Evolutionary conservation across 2,329 filamentous ascomycete genomes (phyloP).

Genomic region (Alternaria hordeiaustralica): DNA sequence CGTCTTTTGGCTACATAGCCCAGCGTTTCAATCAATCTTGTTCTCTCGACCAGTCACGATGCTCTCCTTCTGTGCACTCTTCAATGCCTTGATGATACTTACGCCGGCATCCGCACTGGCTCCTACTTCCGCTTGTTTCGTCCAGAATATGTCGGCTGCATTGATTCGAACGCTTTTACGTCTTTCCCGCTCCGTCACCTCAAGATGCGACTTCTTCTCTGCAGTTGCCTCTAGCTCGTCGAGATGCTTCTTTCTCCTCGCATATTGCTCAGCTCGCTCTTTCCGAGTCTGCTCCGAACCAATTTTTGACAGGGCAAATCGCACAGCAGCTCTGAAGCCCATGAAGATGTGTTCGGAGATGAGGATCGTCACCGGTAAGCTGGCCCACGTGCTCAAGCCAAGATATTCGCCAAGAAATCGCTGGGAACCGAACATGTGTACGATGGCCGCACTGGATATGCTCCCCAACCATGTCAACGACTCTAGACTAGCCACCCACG

Average conservation of each 20-base stretch:
- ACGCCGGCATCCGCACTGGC: slow-evolving; percentile 30
- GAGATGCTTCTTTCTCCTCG: slow-evolving; percentile 34
- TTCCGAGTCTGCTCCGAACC: slow-evolving; percentile 40
- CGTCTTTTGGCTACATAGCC: background rate
- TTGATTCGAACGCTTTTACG: slow-evolving; percentile 42
- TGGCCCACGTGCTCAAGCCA: slow-evolving; percentile 34
- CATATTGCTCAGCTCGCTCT: slow-evolving; percentile 35
- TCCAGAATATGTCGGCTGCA: slow-evolving; percentile 41
- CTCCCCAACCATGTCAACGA: slow-evolving; percentile 44
- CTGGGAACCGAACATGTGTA: slow-evolving; percentile 39
- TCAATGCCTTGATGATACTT: slow-evolving; percentile 36
- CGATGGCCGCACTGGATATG: slow-evolving; percentile 41
- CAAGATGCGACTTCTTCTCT: slow-evolving; percentile 21
- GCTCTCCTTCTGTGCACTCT: slow-evolving; percentile 24
- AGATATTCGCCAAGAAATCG: slow-evolving; percentile 18
- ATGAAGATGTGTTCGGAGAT: slow-evolving; percentile 44
- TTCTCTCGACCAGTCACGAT: slow-evolving; percentile 16
- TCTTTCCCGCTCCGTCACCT: slow-evolving; percentile 33
- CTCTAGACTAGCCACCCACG: slow-evolving; percentile 42
- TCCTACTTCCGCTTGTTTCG: slow-evolving; percentile 35
- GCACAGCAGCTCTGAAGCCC: slow-evolving; percentile 34
- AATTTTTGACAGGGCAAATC: slow-evolving; percentile 33
- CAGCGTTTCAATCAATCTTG: slow-evolving; percentile 1
- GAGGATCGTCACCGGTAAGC: slow-evolving; percentile 40
- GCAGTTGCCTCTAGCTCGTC: slow-evolving; percentile 35